A percentile compares a stretch with the other conserved stretches of the same genome.
Conservation (phyloP, 208 protist species). For the Acanthamoeba triangularis region DNA sequence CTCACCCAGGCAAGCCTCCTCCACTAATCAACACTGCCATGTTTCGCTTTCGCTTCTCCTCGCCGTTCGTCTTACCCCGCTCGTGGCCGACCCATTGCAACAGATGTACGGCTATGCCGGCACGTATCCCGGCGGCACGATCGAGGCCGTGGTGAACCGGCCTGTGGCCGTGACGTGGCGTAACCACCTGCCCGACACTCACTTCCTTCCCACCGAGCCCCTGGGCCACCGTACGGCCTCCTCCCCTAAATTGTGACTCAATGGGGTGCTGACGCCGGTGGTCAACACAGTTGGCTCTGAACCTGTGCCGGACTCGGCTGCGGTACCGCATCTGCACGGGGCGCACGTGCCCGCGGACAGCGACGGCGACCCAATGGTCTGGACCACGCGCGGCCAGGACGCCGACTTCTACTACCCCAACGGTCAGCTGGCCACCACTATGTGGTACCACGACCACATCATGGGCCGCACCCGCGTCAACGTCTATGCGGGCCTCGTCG, state of each 20-base stretch:
- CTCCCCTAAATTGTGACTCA: neutral
- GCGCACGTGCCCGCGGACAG: conserved; percentile 14
- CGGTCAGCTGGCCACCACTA: conserved; percentile 55
- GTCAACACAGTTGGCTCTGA: neutral
- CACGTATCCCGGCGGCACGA: conserved; percentile 40
- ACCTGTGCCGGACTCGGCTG: neutral
- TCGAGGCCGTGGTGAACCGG: neutral
- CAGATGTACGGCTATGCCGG: conserved; percentile 35
- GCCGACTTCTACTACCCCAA: conserved; percentile 20
- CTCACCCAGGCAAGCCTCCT: neutral
- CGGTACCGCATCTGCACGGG: conserved; percentile 40
- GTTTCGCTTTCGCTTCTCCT: neutral
- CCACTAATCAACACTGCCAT: neutral
- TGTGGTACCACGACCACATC: conserved; percentile 71
- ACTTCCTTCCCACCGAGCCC: conserved; percentile 43
- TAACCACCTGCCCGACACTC: conserved; percentile 1
- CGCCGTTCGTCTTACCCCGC: neutral
- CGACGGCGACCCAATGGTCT: conserved; percentile 41
- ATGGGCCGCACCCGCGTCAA: conserved; percentile 71
- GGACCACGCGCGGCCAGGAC: neutral
- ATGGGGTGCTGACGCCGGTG: neutral
- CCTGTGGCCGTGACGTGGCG: conserved; percentile 47
- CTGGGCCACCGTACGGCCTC: neutral
- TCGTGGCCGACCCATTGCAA: neutral
- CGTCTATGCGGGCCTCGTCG: conserved; percentile 47